A percentile compares a stretch with the other conserved stretches of the same genome.
These are phyloP conservation scores for Linnemannia exigua DNA, from an alignment of 192 early-diverging fungal genomes.

Conservation along the genomic window DNA sequence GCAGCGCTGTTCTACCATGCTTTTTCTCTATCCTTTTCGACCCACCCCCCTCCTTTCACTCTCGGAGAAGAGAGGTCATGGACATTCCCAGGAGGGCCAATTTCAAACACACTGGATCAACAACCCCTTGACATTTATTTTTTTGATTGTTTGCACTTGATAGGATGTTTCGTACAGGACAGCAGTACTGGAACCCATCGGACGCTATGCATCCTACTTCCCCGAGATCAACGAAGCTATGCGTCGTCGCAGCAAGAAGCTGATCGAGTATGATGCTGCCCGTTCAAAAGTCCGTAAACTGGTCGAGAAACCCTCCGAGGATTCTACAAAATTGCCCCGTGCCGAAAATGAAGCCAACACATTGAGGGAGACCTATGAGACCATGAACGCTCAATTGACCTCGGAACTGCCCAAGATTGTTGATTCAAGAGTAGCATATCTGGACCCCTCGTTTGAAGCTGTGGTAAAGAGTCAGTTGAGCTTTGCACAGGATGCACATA, in stretches of 20 bases:
- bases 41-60: not conserved
- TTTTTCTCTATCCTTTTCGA: not conserved
- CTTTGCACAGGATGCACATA: conserved; percentile 88
- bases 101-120: not conserved
- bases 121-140: not conserved
- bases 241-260: conserved; percentile 88
- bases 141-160: not conserved
- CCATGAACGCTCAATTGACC: conserved; percentile 85
- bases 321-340: conserved; percentile 71
- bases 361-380: conserved; percentile 84
- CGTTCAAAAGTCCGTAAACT: conserved; percentile 82
- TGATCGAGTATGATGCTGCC: conserved; percentile 91
- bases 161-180: conserved; percentile 86
- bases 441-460: conserved; percentile 97
- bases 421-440: conserved; percentile 87
- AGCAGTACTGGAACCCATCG: conserved; percentile 93
- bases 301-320: conserved; percentile 84
- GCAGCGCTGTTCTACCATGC: not conserved
- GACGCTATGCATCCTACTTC: conserved; percentile 86
- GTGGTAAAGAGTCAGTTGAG: conserved; percentile 94
- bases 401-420: conserved; percentile 93
- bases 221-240: conserved; percentile 96
- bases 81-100: not conserved
- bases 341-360: conserved; percentile 87
- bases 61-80: not conserved